Evolutionary conservation across 139 green algal species (phyloP).

Genomic region (Edaphochlamys debaryana): DNA sequence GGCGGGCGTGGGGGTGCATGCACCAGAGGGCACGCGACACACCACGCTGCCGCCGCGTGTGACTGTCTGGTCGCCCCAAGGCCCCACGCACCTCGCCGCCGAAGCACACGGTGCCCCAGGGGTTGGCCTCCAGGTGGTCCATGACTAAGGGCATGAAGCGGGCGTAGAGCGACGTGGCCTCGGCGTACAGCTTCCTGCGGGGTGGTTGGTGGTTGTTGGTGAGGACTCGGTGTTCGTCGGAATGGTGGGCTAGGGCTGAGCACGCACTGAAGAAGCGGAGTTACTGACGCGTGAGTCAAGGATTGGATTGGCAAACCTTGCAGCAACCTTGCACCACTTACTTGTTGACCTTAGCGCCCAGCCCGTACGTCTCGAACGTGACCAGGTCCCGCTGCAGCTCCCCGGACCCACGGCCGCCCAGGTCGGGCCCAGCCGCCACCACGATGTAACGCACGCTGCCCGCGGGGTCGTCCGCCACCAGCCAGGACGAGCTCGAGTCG

Average conservation of each 20-base stretch:
- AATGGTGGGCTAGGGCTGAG: not conserved
- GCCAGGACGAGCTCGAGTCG: slow-evolving; percentile 47
- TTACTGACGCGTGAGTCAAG: too few species aligned
- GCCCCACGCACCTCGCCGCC: slow-evolving; percentile 16
- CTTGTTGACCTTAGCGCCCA: slow-evolving; percentile 51
- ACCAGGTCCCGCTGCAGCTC: slow-evolving; percentile 39
- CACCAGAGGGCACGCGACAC: too few species aligned
- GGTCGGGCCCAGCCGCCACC: slow-evolving; percentile 1
- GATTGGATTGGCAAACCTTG: too few species aligned
- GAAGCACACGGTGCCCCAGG: slow-evolving; percentile 34
- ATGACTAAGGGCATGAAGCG: slow-evolving; percentile 54
- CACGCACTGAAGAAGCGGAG: not conserved
- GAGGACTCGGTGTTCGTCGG: too few species aligned
- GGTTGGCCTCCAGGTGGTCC: slow-evolving; percentile 41
- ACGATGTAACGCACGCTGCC: slow-evolving; percentile 40
- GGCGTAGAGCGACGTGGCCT: slow-evolving; percentile 49
- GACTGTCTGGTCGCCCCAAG: too few species aligned
- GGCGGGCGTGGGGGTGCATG: too few species aligned
- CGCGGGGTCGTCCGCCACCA: slow-evolving; percentile 43
- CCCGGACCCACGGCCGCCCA: not conserved
- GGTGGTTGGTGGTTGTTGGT: too few species aligned
- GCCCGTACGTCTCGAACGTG: slow-evolving; percentile 50
- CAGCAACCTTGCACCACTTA: too few species aligned
- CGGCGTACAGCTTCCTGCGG: slow-evolving; percentile 31
- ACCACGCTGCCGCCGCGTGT: too few species aligned